Base-by-base conservation (phyloP, 331 rosid genomes). In the Quercus phellos region DNA sequence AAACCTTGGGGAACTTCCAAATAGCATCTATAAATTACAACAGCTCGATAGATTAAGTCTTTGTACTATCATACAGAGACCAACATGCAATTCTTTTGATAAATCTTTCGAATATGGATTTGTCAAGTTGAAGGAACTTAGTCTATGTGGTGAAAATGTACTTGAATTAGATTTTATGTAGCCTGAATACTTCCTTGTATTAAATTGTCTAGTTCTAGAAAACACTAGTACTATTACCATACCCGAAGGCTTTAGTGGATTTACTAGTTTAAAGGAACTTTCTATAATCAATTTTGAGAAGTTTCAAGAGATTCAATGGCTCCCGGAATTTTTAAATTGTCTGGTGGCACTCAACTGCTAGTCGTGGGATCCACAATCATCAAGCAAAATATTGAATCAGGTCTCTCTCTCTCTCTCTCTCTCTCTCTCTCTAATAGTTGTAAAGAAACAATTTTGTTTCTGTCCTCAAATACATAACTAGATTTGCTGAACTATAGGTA, bases 161-260 rank as follows among this genome's bases (percentile, higher is more conserved):
- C 1, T 2, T 35, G 8, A 4, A 35, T 35, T 35, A 35, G 42
- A 35, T 35, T 35, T 35, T 4, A 4, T 35, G 42, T 0, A 35
- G 42, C 2, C 6, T 34, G 6, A 34, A 4, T 34, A 6, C 2
- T 34, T 34, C 42, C 42, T 7, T 6, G 42, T 4, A 50, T 77
- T 72, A 26, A 27, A 1, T 16, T 72, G 71, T 46, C 67, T 76
- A 54, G 78, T 71, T 51, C 60, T 76, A 53, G 77, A 81, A 61
- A 63, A 55, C 72, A 81, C 72, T 78, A 68, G 55, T 51, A 71
- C 77, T 72, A 64, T 42, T 76, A 46, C 81, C 51, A 6, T 81
- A n/a, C 81, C 81, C 9, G 18, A 71, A 54, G 72, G 85, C 71
- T 53, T 81, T 71, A 76, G 56, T 46, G 64, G 34, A 72, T 75